Evolutionary conservation across 805 yeast genomes (phyloP), one percentile per base, ranked within the genome.

Genomic region (Yamadazyma sp.): DNA sequence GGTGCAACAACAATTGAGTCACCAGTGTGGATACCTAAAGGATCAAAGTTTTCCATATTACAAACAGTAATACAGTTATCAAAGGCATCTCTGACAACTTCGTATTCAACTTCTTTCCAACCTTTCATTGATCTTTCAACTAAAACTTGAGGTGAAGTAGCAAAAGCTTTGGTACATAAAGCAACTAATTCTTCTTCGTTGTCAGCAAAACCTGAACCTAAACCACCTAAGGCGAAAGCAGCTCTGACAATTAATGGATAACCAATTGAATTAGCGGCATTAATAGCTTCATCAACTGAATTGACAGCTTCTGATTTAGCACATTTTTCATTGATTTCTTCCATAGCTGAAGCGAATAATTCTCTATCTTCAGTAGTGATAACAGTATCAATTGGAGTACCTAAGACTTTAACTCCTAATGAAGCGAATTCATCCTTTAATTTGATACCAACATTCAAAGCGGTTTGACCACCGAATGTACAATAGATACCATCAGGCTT

Each of bases 1-100:
- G 98, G 98, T 36, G 98, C 98, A 56, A 93, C 96, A 32, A 91
- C 98, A 53, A 91, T 93, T 27, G 98, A 93, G 63, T 91, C 98
- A 70, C 98, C 98, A 38, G 98, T 91, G 69, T 91, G 98, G 53
- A 91, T 84, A 51, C 98, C 98, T 50, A 91, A 77, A 28, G 98
- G 98, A 65, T 91, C 98, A 52, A 91, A 91, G 72, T 91, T 91
- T 70, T 91, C 98, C 98, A 91, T 91, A 67, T 91, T 91, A 75
- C 98, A 91, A 35, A 91, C 98, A 28, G 98, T 91, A 60, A 91
- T 91, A 76, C 98, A 91, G 76, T 91, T 91, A 49, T 83, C 96
- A 38, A 84, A 93, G 46, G 93, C 77, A 70, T 91, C 98, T 59
- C 98, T 83, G 38, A 91, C 98, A 47, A 91, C 98, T 71, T 91